A percentile compares a stretch with the other conserved stretches of the same genome.
These are phyloP conservation scores for Neltuma alba DNA, from an alignment of 306 rosid genomes.

Conservation along the genomic window DNA sequence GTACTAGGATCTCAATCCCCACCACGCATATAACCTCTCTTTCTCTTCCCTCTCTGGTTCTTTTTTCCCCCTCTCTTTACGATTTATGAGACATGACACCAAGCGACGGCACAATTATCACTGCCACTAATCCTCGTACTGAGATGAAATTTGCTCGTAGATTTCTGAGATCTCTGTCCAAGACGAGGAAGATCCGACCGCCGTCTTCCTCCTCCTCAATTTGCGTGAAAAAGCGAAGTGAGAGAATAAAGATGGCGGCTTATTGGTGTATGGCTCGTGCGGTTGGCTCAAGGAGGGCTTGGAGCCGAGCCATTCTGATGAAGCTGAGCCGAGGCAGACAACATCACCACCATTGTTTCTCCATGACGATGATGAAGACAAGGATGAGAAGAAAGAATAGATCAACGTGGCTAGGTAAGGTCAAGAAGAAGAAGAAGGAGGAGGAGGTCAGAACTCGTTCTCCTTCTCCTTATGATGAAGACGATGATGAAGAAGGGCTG, in stretches of 20 bases:
- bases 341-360: background rate
- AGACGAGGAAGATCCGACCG: background rate
- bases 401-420: background rate
- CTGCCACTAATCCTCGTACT: background rate
- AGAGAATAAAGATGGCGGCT: slow-evolving; percentile 13
- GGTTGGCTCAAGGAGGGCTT: slow-evolving; percentile 12
- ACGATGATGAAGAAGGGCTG: background rate
- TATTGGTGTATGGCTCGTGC: slow-evolving; percentile 19
- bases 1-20: slow-evolving; percentile 7
- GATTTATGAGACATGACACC: no score
- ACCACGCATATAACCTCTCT: background rate
- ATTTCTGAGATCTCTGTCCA: slow-evolving; percentile 2
- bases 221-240: background rate
- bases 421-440: background rate
- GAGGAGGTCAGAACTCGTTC: background rate
- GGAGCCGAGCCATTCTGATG: slow-evolving; percentile 18
- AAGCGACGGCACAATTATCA: background rate
- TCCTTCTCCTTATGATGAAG: background rate
- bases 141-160: background rate
- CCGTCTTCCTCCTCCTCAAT: background rate
- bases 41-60: background rate
- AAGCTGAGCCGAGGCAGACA: background rate
- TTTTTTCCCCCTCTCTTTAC: background rate
- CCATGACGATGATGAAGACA: background rate
- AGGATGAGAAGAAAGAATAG: background rate